A percentile compares a stretch with the other conserved stretches of the same genome.
Evolutionary conservation across 805 yeast species (phyloP).

Genomic region (Saturnispora galanensis): DNA sequence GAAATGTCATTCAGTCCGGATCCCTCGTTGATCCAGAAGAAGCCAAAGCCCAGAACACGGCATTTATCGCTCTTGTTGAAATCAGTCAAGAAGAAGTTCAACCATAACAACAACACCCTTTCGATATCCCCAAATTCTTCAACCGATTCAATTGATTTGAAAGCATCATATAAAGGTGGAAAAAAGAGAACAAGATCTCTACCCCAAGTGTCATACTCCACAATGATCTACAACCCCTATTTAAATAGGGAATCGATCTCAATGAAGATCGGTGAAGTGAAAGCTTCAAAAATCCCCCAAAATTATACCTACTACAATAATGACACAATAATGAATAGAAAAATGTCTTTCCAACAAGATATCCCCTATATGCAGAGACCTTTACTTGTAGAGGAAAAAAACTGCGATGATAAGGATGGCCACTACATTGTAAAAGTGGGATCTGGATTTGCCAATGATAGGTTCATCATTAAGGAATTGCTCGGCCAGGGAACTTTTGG

Average conservation of each 20-base stretch:
- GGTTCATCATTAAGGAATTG: conserved; percentile 57
- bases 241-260: conserved; percentile 26
- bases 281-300: conserved; percentile 27
- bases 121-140: not conserved
- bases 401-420: conserved; percentile 61
- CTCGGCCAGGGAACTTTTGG: conserved; percentile 94
- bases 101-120: not conserved
- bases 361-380: conserved; percentile 6
- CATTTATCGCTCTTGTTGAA: conserved; percentile 4
- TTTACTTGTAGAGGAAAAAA: conserved; percentile 14
- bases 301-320: conserved; percentile 24
- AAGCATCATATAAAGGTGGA: conserved; percentile 1
- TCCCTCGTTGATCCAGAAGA: not conserved
- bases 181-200: conserved; percentile 43
- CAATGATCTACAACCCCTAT: conserved; percentile 30
- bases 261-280: conserved; percentile 33
- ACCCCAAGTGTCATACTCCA: conserved; percentile 44
- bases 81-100: conserved; percentile 4
- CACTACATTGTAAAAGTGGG: conserved; percentile 56
- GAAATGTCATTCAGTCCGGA: conserved; percentile 3
- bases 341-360: conserved; percentile 19
- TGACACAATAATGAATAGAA: conserved; percentile 11
- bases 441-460: conserved; percentile 55
- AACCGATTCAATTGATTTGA: not conserved
- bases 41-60: conserved; percentile 3